Conservation (phyloP, 441 rosid species). For the Mallotus repandus region DNA sequence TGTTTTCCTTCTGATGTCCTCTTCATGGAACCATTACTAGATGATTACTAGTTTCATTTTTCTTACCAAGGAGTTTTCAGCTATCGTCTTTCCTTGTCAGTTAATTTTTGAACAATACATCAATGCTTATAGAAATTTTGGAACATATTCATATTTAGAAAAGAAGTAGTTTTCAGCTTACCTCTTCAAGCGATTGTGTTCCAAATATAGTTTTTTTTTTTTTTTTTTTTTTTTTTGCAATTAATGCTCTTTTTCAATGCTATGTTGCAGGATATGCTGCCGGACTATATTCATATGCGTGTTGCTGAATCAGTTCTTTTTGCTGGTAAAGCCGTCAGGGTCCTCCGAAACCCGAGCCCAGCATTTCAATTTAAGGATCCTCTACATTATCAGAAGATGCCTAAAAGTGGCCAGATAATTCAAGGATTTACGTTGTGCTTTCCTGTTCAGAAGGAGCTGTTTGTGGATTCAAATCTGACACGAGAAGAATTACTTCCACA, state of each 20-base stretch:
- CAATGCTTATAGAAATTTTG: neutral
- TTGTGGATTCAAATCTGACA: slow-evolving; percentile 42
- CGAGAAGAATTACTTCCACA: slow-evolving; percentile 91
- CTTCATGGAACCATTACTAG: neutral
- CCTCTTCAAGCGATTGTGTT: neutral
- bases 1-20: neutral
- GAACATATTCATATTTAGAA: neutral
- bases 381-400: slow-evolving; percentile 47
- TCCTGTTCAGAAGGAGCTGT: slow-evolving; percentile 55
- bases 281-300: slow-evolving; percentile 84
- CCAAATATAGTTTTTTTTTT: slow-evolving; percentile 13
- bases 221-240: too few species aligned
- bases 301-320: slow-evolving; percentile 92
- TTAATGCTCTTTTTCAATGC: slow-evolving; percentile 24
- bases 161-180: neutral
- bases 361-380: slow-evolving; percentile 65
- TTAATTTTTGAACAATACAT: neutral
- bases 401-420: slow-evolving; percentile 51
- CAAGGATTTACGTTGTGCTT: slow-evolving; percentile 54
- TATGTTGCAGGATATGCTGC: slow-evolving; percentile 88
- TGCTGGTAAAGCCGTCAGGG: slow-evolving; percentile 97
- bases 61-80: too few species aligned
- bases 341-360: slow-evolving; percentile 87
- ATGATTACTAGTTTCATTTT: too few species aligned
- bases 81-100: too few species aligned